Evolutionary conservation across 2,329 filamentous ascomycete species (phyloP), one percentile per base, ranked within the genome.

Genomic region (Eurotiales sp.): DNA sequence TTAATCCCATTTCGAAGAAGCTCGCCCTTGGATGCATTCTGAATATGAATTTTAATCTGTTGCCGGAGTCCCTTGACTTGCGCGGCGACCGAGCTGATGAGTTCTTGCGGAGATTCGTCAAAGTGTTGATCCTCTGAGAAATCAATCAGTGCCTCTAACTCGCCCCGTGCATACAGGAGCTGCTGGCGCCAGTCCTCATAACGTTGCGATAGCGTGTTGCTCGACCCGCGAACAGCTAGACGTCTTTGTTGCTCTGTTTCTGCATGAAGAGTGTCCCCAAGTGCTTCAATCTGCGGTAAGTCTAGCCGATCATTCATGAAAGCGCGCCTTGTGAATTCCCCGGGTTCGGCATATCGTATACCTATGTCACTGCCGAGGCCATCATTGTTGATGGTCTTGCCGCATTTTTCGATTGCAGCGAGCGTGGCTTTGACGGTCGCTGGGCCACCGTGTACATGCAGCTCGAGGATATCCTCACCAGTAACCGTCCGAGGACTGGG

Each of bases 121-220:
- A 99, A 95, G 72, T 97, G 88, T 70, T 99, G 92, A 63, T 97
- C 93, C 67, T 99, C 93, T 1, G 89, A 87, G 66, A 99, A 99
- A 70, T 99, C 93, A 55, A 99, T 97, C 59, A 99, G 73, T 0
- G 93, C 93, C 70, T 99, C 93, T 34, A 99, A 78, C 71, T 97
- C 91, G 8, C 90, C 93, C 2, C 93, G 83, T 8, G 91, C 91
- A 56, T 86, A 79, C 6, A 97, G 75, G 15, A 99, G 72, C 57
- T 84, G 77, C 56, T 81, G 75, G 22, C 92, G 83, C 93, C 93
- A 99, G 8, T 63, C 62, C 59, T 96, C 90, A 67, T 99, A 99
- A 15, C 84, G 83, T 53, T 78, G 77, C 0, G 88, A 83, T 11
- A 96, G 76, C 0, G 77, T 72, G 19, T 85, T 85, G 3, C 83